A percentile compares a stretch with the other conserved stretches of the same genome.
These are phyloP conservation scores for Colletotrichum sp. DNA, from an alignment of 2,329 filamentous ascomycete genomes.

Conservation along the genomic window DNA sequence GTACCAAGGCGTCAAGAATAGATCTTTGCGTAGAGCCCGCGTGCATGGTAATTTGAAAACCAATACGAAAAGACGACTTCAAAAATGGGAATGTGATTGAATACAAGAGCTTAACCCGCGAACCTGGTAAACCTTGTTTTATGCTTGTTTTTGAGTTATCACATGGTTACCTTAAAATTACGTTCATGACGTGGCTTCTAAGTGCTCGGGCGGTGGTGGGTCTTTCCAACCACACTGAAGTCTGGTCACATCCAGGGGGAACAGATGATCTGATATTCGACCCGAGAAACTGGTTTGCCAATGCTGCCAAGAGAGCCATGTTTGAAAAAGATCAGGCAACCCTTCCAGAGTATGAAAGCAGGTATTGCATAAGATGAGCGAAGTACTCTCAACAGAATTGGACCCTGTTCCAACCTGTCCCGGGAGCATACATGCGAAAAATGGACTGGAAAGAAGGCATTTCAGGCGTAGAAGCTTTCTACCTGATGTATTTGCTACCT, in stretches of 20 bases:
- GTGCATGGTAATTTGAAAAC: background rate
- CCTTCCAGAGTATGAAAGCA: background rate
- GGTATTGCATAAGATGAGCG: background rate
- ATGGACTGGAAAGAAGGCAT: background rate
- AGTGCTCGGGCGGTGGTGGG: background rate
- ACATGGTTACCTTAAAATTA: background rate
- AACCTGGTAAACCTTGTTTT: background rate
- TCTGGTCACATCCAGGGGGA: background rate
- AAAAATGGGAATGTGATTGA: background rate
- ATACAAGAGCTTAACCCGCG: background rate
- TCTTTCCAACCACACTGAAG: background rate
- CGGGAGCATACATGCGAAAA: background rate
- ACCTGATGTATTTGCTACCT: background rate
- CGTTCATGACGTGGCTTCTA: background rate
- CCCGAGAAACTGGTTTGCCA: background rate
- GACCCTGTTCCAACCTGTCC: background rate
- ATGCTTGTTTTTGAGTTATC: background rate
- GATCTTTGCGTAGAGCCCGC: background rate
- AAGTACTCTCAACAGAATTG: background rate
- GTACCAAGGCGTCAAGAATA: background rate
- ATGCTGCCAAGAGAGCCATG: background rate
- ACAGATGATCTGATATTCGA: background rate
- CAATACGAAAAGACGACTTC: background rate
- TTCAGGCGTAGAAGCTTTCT: background rate
- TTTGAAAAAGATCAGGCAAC: background rate